Evolutionary conservation across 1,284 basidiomycete species (phyloP).

Genomic region (Ustilago sp.): DNA sequence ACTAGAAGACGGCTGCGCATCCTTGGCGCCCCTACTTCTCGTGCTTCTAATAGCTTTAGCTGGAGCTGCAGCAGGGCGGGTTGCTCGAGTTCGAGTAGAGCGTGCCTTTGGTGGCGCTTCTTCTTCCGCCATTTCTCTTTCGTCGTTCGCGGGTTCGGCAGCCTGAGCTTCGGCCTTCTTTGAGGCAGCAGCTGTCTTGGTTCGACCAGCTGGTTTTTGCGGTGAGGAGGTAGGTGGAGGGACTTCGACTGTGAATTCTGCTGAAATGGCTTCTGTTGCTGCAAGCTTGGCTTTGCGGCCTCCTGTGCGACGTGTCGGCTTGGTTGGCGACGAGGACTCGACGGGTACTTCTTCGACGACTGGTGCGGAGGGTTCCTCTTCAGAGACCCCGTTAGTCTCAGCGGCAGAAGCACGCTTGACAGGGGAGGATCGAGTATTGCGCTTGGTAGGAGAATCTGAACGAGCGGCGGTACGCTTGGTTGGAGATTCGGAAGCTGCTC

Average conservation of each 20-base stretch:
- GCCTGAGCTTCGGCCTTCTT: not conserved
- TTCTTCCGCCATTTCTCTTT: constrained; percentile 1
- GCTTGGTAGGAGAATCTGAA: constrained; percentile 34
- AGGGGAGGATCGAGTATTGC: constrained; percentile 28
- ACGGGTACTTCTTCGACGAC: not conserved
- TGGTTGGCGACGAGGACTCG: constrained; percentile 22
- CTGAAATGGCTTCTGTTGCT: constrained; percentile 25
- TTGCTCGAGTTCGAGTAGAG: constrained; percentile 19
- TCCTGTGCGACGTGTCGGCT: constrained; percentile 27
- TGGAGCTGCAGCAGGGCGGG: constrained; percentile 5
- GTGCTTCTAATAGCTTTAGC: constrained; percentile 13
- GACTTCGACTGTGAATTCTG: constrained; percentile 8
- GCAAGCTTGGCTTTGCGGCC: constrained; percentile 30
- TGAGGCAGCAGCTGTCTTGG: constrained; percentile 6
- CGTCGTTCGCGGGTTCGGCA: not conserved
- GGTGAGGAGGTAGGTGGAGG: constrained; percentile 11
- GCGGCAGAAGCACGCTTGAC: constrained; percentile 16
- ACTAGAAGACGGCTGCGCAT: constrained; percentile 24
- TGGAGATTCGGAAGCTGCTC: constrained; percentile 27
- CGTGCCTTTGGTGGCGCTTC: constrained; percentile 21
- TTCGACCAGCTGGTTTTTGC: constrained; percentile 17
- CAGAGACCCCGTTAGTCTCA: not conserved
- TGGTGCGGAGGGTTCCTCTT: not conserved
- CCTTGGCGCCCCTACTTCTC: constrained; percentile 13
- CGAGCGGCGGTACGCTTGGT: constrained; percentile 16